phyloP scores from a whole-genome alignment of 176 grass and related monocot genomes.

The Carex scoparia region DNA sequence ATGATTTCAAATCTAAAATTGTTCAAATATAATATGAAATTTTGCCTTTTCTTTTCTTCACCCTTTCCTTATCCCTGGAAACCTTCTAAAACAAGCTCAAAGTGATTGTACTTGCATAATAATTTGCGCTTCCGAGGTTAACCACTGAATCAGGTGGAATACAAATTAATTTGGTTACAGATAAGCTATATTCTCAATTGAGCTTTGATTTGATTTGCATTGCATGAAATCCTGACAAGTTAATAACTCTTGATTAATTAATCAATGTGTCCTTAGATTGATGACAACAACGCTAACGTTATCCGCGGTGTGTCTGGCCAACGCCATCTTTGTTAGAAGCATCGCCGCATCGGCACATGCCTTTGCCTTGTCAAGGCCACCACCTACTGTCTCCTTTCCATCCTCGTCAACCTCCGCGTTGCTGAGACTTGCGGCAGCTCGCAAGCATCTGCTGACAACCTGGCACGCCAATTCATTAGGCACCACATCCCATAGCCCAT shows the following conservation, averaged over 20 bases:
- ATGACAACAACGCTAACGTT: slow-evolving; percentile 80
- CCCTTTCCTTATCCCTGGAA: too few relatives aligned
- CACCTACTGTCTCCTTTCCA: neutral
- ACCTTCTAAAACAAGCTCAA: too few relatives aligned
- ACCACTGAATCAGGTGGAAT: too few relatives aligned
- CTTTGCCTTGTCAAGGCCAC: slow-evolving; percentile 32
- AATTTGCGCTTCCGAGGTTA: too few relatives aligned
- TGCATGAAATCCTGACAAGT: neutral
- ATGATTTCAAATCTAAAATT: too few relatives aligned
- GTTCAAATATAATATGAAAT: too few relatives aligned
- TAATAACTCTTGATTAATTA: neutral
- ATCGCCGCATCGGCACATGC: slow-evolving; percentile 53
- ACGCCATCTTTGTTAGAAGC: slow-evolving; percentile 82
- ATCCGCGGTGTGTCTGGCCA: slow-evolving; percentile 62
- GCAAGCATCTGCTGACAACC: slow-evolving; percentile 56
- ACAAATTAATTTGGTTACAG: neutral
- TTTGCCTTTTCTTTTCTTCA: too few relatives aligned
- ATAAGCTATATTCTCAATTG: neutral
- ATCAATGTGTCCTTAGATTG: slow-evolving; percentile 38
- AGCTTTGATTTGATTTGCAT: neutral
- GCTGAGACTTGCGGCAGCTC: neutral
- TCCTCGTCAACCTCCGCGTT: neutral
- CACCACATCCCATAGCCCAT: slow-evolving; percentile 94
- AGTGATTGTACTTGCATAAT: too few relatives aligned
- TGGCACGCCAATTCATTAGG: slow-evolving; percentile 78